Evolutionary conservation across 2,329 filamentous ascomycete species (phyloP).

Genomic region (Hypoxylon sp.): DNA sequence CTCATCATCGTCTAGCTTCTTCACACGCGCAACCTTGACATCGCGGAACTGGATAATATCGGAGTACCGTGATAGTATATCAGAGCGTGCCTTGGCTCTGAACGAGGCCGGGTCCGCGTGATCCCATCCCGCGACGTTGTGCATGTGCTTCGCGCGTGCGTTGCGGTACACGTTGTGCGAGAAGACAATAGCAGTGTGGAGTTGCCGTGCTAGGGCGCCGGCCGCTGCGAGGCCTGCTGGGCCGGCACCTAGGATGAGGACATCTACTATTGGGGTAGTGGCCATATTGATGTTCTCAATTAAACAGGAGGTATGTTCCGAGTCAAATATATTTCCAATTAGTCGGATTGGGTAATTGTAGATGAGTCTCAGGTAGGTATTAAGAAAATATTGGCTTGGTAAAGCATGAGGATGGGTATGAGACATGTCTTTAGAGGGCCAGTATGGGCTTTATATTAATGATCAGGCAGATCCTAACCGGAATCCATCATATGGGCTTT

Average conservation of each 20-base stretch:
- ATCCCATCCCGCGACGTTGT: slow-evolving; percentile 56
- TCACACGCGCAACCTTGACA: slow-evolving; percentile 38
- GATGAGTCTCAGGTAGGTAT: neutral
- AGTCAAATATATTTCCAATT: neutral
- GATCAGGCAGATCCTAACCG: neutral
- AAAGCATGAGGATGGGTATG: neutral
- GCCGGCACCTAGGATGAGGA: slow-evolving; percentile 60
- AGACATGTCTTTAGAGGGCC: neutral
- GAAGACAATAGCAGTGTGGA: slow-evolving; percentile 58
- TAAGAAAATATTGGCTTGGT: neutral
- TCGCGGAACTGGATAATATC: slow-evolving; percentile 43
- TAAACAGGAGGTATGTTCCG: neutral
- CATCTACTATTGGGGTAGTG: slow-evolving; percentile 45
- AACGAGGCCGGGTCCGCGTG: slow-evolving; percentile 40
- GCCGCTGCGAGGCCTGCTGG: slow-evolving; percentile 63
- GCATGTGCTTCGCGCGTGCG: slow-evolving; percentile 60
- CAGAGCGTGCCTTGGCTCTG: slow-evolving; percentile 36
- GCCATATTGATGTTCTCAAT: slow-evolving; percentile 8
- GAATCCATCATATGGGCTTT: neutral
- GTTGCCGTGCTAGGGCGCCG: slow-evolving; percentile 54
- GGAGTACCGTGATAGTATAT: slow-evolving; percentile 45
- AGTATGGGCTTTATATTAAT: neutral
- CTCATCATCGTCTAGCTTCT: slow-evolving; percentile 28
- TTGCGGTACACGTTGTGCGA: slow-evolving; percentile 59
- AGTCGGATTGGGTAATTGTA: neutral